phyloP scores from a whole-genome alignment of 495 filamentous ascomycete species.

The Talaromyces liani region DNA sequence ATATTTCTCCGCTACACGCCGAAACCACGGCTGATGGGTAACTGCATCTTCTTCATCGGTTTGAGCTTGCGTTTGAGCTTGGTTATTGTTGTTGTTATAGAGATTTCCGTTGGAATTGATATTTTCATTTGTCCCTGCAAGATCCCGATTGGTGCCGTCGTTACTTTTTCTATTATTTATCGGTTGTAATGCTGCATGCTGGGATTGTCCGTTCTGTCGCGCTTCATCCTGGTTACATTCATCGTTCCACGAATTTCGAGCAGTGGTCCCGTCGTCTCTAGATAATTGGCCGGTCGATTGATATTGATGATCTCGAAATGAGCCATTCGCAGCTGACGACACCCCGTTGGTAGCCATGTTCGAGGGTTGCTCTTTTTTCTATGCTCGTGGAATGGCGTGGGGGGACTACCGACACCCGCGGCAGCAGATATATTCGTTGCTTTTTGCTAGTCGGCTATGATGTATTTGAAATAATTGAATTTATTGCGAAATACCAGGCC shows the following conservation, averaged over 20 bases:
- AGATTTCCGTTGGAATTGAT: background rate
- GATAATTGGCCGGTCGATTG: background rate
- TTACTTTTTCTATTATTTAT: constrained; percentile 3
- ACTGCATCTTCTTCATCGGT: background rate
- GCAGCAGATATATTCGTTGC: background rate
- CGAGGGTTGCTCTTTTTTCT: background rate
- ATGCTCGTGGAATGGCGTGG: background rate
- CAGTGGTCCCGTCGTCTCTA: constrained; percentile 10
- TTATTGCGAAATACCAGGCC: background rate
- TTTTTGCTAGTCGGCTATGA: background rate
- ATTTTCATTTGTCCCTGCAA: background rate
- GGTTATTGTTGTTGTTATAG: background rate
- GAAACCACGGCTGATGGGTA: constrained; percentile 38
- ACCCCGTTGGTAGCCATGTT: background rate
- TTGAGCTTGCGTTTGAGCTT: background rate
- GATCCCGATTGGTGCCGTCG: constrained; percentile 10
- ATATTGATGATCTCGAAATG: background rate
- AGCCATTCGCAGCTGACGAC: background rate
- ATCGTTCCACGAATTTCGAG: constrained; percentile 18
- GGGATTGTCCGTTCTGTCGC: background rate
- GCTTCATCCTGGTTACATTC: constrained; percentile 9
- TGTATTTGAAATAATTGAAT: background rate
- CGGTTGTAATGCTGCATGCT: background rate
- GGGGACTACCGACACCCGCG: background rate
- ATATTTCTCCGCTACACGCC: constrained; percentile 54